Evolutionary conservation across 2,329 filamentous ascomycete genomes (phyloP), one percentile per base, ranked within the genome.

Genomic region (Cordyceps tenuipes): DNA sequence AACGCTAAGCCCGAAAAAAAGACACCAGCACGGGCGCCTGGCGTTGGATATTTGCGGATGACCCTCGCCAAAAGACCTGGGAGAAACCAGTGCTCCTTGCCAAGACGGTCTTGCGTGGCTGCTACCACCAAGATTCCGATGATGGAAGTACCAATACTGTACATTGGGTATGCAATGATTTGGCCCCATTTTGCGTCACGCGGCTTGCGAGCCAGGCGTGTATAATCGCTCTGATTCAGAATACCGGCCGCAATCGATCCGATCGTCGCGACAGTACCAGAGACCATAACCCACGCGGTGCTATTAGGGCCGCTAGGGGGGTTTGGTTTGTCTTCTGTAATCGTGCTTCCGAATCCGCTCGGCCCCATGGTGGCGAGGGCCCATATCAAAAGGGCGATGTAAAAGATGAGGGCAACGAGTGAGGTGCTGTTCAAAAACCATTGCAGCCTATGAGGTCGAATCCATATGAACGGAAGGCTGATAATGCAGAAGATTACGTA

Each of bases 401-500:
- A 75, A 60, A 77, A 79, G 43, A 74, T 66, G 3, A 77, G 61
- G 0, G 76, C 73, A 3, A 75, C 68, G 0, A 69, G 68, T 41
- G 74, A 72, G 23, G 75, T 73, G 60, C 74, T 63, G 55, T 73
- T 72, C 61, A 80, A 76, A 62, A 78, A 74, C 23, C 64, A 69
- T 50, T 76, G 70, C 41, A 79, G 69, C 12, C 72, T 71, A 51
- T 79, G 75, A 4, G 77, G 76, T 8, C 70, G 71, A 48, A 79
- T 75, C 68, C 72, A 77, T 36, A 79, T 66, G n/a, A 77, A 64
- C 0, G 77, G 76, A 1, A 79, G 66, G 12, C 72, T 76, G 56
- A 77, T 66, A 60, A 77, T 48, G 66, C 69, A 75, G 68, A 78
- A 79, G 57, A 79, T 66, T 21, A 77, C 68, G 63, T 78, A 79